Evolutionary conservation across 1,284 basidiomycete species (phyloP), one percentile per base, ranked within the genome.

Genomic region (Ceratorhiza oryzae-sativae): DNA sequence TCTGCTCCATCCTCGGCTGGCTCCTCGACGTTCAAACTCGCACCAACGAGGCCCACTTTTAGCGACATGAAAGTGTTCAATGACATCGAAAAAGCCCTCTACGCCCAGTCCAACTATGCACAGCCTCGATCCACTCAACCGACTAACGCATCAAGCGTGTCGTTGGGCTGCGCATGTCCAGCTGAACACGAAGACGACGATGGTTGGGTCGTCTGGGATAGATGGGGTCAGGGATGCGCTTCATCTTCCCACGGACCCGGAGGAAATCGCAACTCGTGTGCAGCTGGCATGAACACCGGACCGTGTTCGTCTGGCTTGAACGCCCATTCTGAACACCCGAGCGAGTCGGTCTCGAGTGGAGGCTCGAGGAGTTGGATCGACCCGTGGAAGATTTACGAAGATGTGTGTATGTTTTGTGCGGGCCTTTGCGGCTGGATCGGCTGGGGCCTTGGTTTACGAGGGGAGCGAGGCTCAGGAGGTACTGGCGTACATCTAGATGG

Each of bases 391-490:
- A 83, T 92, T 15, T 93, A 93, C 76, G 91, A 93, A 79, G 91
- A 93, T 74, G 88, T 90, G 12, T 93, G 91, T 74, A 82, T 92
- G 49, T 83, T 91, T 60, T 93, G 91, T 76, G 91, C 90, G 0
- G 87, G 89, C 1, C 82, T 92, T 15, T 92, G 90, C 90, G 77
- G 89, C 88, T 30, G 82, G 84, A 18, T 90, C 86, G 89, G 83
- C 85, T 58, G 23, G 59, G 30, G 68, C 30, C 20, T 23, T 41
- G 36, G 63, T 58, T 85, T 84, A 74, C 27, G 56, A 6, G n/a
- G n/a, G n/a, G 56, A 58, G 39, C 30, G 56, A 23, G 56, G 86
- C 63, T n/a, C n/a, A n/a, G n/a, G n/a, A n/a, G 87, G 86, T 86
- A 86, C 86, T 51, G 81, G 79, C 45, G 81, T 88, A 13, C 82